phyloP scores from a whole-genome alignment of 2,329 filamentous ascomycete genomes.

The Botrytis sinoallii region DNA sequence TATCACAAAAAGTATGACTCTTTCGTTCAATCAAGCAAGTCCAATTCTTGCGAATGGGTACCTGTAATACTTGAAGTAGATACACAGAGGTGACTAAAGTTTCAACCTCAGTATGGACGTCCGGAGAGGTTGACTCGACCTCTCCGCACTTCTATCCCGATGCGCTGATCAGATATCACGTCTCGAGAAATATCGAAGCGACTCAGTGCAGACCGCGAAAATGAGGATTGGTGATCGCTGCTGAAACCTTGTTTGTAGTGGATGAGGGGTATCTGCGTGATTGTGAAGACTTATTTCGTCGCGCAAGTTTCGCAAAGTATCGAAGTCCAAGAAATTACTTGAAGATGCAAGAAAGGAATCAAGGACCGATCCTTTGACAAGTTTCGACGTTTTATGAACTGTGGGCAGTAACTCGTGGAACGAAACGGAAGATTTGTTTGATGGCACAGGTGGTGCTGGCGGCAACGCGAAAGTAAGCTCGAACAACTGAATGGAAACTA shows the following conservation, averaged over 20 bases:
- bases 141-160: conserved; percentile 37
- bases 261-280: not conserved
- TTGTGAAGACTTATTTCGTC: not conserved
- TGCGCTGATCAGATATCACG: conserved; percentile 25
- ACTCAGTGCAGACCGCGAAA: not conserved
- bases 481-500: conserved; percentile 22
- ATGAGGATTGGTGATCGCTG: not conserved
- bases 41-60: conserved; percentile 10
- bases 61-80: conserved; percentile 6
- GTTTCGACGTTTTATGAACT: conserved; percentile 14
- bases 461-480: conserved; percentile 25
- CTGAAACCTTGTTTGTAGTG: not conserved
- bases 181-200: not conserved
- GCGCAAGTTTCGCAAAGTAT: conserved; percentile 14
- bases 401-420: conserved; percentile 28
- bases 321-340: conserved; percentile 15
- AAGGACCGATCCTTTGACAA: conserved; percentile 19
- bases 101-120: conserved; percentile 37
- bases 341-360: conserved; percentile 21
- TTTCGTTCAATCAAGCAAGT: conserved; percentile 10
- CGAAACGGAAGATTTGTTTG: conserved; percentile 29
- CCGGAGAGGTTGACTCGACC: conserved; percentile 41
- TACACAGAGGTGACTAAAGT: conserved; percentile 26
- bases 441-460: conserved; percentile 33
- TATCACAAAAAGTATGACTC: conserved; percentile 13